Evolutionary conservation across 129 eudicot species (phyloP).

Genomic region (Tanacetum coccineum): DNA sequence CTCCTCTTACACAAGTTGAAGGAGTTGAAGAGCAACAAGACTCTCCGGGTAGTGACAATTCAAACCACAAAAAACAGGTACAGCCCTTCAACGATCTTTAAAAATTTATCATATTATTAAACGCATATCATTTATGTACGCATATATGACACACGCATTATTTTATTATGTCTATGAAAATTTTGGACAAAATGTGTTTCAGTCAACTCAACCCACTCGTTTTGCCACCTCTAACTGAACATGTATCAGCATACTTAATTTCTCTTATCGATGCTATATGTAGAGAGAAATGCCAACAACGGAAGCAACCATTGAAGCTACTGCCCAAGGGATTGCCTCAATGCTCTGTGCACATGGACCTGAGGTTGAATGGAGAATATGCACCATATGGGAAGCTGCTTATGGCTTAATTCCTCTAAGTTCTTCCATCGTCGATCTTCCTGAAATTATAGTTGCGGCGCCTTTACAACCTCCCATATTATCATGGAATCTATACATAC

Average conservation of each 20-base stretch:
- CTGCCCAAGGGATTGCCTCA: conserved; percentile 96
- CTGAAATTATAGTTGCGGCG: conserved; percentile 94
- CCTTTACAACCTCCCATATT: conserved; percentile 90
- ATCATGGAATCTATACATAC: conserved; percentile 92
- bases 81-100: conserved; percentile 7
- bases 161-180: background rate
- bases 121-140: background rate
- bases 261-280: background rate
- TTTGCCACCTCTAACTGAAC: background rate
- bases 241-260: background rate
- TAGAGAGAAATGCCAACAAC: conserved; percentile 74
- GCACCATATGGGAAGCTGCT: conserved; percentile 99
- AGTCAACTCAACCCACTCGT: background rate
- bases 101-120: background rate
- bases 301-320: conserved; percentile 91
- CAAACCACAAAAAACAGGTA: conserved; percentile 67
- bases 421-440: conserved; percentile 85
- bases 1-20: conserved; percentile 87
- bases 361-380: conserved; percentile 98
- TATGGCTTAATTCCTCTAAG: conserved; percentile 91
- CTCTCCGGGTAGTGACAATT: conserved; percentile 45
- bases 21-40: conserved; percentile 65
- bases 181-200: background rate
- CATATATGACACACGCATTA: background rate
- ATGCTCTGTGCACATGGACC: conserved; percentile 98